phyloP scores from a whole-genome alignment of 768 basidiomycete genomes.

The Lentinula sp. region DNA sequence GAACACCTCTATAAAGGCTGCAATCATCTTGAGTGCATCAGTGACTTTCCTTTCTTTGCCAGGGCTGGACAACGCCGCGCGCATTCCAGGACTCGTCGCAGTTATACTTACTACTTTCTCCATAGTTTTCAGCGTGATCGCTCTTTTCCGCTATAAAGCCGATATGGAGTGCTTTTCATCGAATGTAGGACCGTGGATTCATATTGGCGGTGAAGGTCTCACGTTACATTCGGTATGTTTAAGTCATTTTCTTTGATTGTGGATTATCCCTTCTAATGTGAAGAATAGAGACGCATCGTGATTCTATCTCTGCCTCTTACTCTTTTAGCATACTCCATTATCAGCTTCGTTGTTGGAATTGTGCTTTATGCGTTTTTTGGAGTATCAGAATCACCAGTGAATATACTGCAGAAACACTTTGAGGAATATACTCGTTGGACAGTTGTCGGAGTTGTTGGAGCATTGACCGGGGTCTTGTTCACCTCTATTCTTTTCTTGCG shows the following conservation, averaged over 20 bases:
- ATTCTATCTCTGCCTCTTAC: conserved; percentile 70
- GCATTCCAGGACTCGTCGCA: conserved; percentile 62
- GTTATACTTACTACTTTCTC: conserved; percentile 64
- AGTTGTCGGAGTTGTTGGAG: conserved; percentile 59
- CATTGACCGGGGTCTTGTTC: conserved; percentile 54
- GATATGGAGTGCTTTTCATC: conserved; percentile 42
- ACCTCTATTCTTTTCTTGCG: conserved; percentile 36
- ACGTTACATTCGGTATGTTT: conserved; percentile 38
- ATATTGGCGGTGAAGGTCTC: conserved; percentile 55
- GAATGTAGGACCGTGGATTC: conserved; percentile 30
- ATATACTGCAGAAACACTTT: conserved; percentile 35
- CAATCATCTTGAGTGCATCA: conserved; percentile 73
- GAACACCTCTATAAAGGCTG: conserved; percentile 45
- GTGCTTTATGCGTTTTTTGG: conserved; percentile 63
- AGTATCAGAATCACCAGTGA: conserved; percentile 29
- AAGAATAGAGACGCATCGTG: conserved; percentile 47
- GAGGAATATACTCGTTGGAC: conserved; percentile 59
- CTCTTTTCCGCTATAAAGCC: conserved; percentile 64
- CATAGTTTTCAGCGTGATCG: conserved; percentile 63
- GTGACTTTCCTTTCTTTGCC: conserved; percentile 79
- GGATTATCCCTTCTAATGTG: background rate
- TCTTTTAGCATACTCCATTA: conserved; percentile 65
- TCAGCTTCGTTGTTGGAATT: conserved; percentile 61
- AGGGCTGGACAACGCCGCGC: conserved; percentile 57
- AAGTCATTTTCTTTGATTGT: background rate